These are phyloP conservation scores for Trichoderma pleuroti DNA, from an alignment of 2,329 filamentous ascomycete species.

Conservation along the genomic window DNA sequence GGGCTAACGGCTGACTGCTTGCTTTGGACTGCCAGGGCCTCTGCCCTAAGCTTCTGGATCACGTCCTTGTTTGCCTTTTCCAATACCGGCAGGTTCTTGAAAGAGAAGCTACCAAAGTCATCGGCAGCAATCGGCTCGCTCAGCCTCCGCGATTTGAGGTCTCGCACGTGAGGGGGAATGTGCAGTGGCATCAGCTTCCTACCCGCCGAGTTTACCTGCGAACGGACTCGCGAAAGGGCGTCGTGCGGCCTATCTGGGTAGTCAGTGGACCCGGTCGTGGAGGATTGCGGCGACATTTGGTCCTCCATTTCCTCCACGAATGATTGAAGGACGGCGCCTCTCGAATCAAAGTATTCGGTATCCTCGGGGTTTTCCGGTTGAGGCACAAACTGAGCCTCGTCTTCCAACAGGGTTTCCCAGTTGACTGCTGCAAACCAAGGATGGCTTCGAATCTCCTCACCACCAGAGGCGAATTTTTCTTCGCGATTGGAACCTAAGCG, in stretches of 20 bases:
- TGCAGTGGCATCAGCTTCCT: slow-evolving; percentile 91
- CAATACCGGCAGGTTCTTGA: slow-evolving; percentile 93
- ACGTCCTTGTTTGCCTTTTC: slow-evolving; percentile 99
- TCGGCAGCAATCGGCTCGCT: slow-evolving; percentile 87
- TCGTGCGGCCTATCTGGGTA: slow-evolving; percentile 91
- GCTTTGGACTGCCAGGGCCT: slow-evolving; percentile 70
- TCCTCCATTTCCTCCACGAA: slow-evolving; percentile 96
- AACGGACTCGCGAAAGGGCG: slow-evolving; percentile 82
- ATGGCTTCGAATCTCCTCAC: slow-evolving; percentile 85
- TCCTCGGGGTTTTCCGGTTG: slow-evolving; percentile 92
- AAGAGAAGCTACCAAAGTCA: slow-evolving; percentile 94
- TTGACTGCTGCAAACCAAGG: slow-evolving; percentile 83
- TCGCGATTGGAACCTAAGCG: slow-evolving; percentile 82
- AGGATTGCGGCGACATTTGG: slow-evolving; percentile 69
- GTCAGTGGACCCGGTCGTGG: slow-evolving; percentile 62
- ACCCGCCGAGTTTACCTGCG: slow-evolving; percentile 81
- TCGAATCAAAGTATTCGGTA: slow-evolving; percentile 93
- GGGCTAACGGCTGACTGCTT: slow-evolving; percentile 47
- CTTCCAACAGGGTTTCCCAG: slow-evolving; percentile 88
- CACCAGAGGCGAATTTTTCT: slow-evolving; percentile 78
- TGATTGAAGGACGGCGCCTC: slow-evolving; percentile 85
- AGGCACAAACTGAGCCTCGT: slow-evolving; percentile 93
- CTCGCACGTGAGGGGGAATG: slow-evolving; percentile 93
- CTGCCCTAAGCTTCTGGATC: slow-evolving; percentile 89
- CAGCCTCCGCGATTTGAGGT: slow-evolving; percentile 78